These are phyloP conservation scores for Dendryphion nanum DNA, from an alignment of 2,329 filamentous ascomycete species.

Conservation along the genomic window DNA sequence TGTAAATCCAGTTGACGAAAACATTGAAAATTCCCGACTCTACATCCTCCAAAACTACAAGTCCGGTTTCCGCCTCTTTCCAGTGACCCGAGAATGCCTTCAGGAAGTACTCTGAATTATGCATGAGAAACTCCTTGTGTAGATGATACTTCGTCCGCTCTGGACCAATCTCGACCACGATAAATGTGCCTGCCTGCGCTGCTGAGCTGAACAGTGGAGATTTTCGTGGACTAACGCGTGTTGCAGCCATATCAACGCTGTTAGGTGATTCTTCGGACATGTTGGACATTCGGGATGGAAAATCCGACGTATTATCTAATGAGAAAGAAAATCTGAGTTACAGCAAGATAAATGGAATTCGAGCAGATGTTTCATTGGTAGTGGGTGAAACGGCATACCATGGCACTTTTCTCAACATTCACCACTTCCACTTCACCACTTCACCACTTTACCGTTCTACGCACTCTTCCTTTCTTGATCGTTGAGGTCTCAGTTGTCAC, in stretches of 20 bases:
- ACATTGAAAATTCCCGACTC: slow-evolving; percentile 17
- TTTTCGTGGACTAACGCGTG: background rate
- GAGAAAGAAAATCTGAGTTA: too few species aligned
- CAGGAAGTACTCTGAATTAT: slow-evolving; percentile 16
- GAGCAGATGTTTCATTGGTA: too few species aligned
- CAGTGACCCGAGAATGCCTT: slow-evolving; percentile 8
- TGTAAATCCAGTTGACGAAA: slow-evolving; percentile 8
- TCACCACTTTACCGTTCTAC: too few species aligned
- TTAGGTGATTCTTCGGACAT: too few species aligned
- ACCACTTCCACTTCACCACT: too few species aligned
- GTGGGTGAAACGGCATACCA: too few species aligned
- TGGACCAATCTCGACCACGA: slow-evolving; percentile 1
- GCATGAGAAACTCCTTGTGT: slow-evolving; percentile 10
- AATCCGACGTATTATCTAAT: too few species aligned
- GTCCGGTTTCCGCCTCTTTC: slow-evolving; percentile 10
- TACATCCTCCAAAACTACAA: slow-evolving; percentile 21
- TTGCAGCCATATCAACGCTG: background rate
- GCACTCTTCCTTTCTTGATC: too few species aligned
- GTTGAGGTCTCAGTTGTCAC: too few species aligned
- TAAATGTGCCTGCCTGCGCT: background rate
- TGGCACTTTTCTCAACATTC: too few species aligned
- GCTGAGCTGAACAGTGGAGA: background rate
- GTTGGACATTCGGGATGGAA: too few species aligned
- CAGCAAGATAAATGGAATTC: too few species aligned
- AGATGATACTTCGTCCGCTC: background rate